Evolutionary conservation across 164 flowering plant species (phyloP), one percentile per base, ranked within the genome.

Genomic region (Annona cherimola): DNA sequence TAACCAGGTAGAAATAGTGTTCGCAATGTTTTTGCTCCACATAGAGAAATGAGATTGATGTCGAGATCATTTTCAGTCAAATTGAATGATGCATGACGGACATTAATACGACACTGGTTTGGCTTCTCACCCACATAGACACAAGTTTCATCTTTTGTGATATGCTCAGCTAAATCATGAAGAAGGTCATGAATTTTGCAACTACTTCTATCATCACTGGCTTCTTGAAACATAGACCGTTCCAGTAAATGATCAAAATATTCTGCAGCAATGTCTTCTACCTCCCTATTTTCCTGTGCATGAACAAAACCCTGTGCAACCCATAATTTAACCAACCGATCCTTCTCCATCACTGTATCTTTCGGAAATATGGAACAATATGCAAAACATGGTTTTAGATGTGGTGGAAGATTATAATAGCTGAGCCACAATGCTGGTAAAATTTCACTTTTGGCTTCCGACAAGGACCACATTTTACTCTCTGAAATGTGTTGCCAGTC

Each of bases 141-240:
- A 7, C n/a, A 4, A 65, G 19, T 40, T 40, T 65, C 69, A n/a
- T 26, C 19, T 7, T 62, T 39, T 1, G 71, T 6, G 40, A 69
- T 57, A 40, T 11, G 57, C 50, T 69, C 41, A 4, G 63, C 62
- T 11, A 69, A 26, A 66, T 67, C 70, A 6, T 73, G 75, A 19
- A 73, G 44, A 42, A 66, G 46, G 4, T 66, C 75, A 54, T 73
- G 75, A 63, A 73, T 41, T 62, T 66, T 66, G 60, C 70, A 73
- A 8, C 41, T 44, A 19, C 42, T 42, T 3, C 45, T 19, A 20
- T 42, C 42, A 50, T 26, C 41, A 35, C 8, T 46, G 61, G 2
- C 41, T 4, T 35, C 61, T 26, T 26, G 71, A 20, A 68, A 68
- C 40, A 46, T 5, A 50, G 74, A 75, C 6, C 50, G 71, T 41